A percentile compares a stretch with the other conserved stretches of the same genome.
Evolutionary conservation across 257 asterid species (phyloP).

Genomic region (Linderniella brevidens): DNA sequence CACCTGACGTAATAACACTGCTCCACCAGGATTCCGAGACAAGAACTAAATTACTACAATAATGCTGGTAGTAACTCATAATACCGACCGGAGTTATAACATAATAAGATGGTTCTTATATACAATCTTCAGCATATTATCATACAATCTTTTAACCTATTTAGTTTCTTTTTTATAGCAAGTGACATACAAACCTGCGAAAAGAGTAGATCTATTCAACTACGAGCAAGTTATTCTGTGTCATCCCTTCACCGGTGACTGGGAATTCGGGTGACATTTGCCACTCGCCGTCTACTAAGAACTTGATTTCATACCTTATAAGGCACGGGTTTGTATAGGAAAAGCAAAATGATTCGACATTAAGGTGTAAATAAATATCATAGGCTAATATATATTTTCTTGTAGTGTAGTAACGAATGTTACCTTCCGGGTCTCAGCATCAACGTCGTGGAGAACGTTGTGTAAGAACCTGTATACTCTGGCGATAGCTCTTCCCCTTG

Average conservation of each 20-base stretch:
- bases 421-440: constrained; percentile 90
- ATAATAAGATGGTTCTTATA: too few relatives aligned
- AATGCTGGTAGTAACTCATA: too few relatives aligned
- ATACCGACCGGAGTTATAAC: too few relatives aligned
- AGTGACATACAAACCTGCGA: too few relatives aligned
- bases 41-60: too few relatives aligned
- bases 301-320: constrained; percentile 66
- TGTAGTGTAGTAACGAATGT: constrained; percentile 1
- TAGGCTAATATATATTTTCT: constrained; percentile 2
- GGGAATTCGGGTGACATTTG: constrained; percentile 52
- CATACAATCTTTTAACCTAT: too few relatives aligned
- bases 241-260: constrained; percentile 63
- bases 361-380: neutral
- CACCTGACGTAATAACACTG: too few relatives aligned
- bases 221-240: constrained; percentile 55
- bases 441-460: constrained; percentile 60
- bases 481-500: constrained; percentile 74
- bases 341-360: constrained; percentile 1
- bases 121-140: too few relatives aligned
- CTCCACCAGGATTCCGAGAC: too few relatives aligned
- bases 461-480: constrained; percentile 52
- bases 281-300: constrained; percentile 86
- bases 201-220: constrained; percentile 30
- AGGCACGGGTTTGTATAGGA: neutral
- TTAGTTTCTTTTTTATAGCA: too few relatives aligned